A percentile compares a stretch with the other conserved stretches of the same genome.
Conservation (phyloP, 208 protist genomes). For the Borovskyia barvae region DNA sequence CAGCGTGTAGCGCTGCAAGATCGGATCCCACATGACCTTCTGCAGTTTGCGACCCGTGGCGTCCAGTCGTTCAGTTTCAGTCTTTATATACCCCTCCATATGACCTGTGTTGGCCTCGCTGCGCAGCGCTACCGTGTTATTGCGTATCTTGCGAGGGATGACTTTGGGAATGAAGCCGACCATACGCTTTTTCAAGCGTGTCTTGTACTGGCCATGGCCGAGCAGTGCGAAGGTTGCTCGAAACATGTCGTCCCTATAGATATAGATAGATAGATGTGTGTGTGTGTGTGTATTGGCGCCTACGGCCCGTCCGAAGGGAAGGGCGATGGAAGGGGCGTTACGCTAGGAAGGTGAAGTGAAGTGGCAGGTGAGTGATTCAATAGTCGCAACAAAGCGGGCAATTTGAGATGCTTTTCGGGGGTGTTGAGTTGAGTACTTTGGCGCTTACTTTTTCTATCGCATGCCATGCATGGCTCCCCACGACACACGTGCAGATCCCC, state of each 20-base stretch:
- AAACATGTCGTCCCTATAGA: conserved; percentile 28
- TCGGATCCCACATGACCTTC: conserved; percentile 72
- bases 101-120: conserved; percentile 84
- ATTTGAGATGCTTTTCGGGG: too few relatives aligned
- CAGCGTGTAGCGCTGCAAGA: conserved; percentile 71
- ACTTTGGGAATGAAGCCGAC: conserved; percentile 86
- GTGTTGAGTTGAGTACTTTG: too few relatives aligned
- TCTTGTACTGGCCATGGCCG: conserved; percentile 83
- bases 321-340: too few relatives aligned
- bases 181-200: conserved; percentile 85
- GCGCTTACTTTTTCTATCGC: too few relatives aligned
- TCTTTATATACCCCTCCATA: conserved; percentile 86
- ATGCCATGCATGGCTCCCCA: too few relatives aligned
- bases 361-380: too few relatives aligned
- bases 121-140: conserved; percentile 78
- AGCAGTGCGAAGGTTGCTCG: conserved; percentile 28
- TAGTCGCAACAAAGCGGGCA: too few relatives aligned
- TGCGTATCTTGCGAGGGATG: conserved; percentile 78
- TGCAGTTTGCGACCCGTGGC: conserved; percentile 80
- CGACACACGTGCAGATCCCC: too few relatives aligned
- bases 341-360: too few relatives aligned
- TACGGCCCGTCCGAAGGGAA: too few relatives aligned
- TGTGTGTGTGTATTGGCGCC: too few relatives aligned
- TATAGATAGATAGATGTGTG: too few relatives aligned
- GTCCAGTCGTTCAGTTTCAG: conserved; percentile 68